Base-by-base conservation (phyloP, 2,329 filamentous ascomycete genomes). In the Aspergillus piperis region DNA sequence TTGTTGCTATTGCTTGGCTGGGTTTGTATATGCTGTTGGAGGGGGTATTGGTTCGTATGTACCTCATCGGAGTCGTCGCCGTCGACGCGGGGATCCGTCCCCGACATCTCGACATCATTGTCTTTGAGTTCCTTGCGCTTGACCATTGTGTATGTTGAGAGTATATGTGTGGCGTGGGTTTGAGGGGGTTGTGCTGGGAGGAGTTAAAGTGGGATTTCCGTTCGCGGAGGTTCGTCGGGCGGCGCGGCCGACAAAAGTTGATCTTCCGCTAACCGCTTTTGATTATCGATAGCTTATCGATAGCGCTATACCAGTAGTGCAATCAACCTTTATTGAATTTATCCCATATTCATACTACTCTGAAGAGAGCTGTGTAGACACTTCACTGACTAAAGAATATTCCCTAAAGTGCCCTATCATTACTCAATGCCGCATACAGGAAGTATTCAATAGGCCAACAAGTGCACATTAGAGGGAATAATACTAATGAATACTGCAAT, bases 111-210 rank as follows among this genome's bases (percentile, higher is more conserved):
- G 53, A 77, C 72, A 66, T 81, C 78, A 55, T 76, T 77, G 61
- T 81, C 79, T 65, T 78, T 77, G 61, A 75, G 70, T 57, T 81
- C 78, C 69, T 83, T 83, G 66, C 81, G 77, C 68, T 84, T 84
- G 19, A 73, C 79, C 82, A 84, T 84, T 60, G 61, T 78, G 55
- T 66, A 41, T 69, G 66, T 69, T 59, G 58, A 59, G 32, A 11
- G 39, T 8, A 30, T 47, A 53, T 54, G 21, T 27, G 21, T 42
- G 52, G 21, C 15, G 32, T 36, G 11, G 32, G 11, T 36, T 13
- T 15, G 44, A 15, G 21, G 54, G 48, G 48, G 41, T 23, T 27
- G 41, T 50, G 36, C 17, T 32, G 42, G 32, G 49, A 32, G 25
- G 7, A 27, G 25, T 27, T 56, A 44, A 41, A 32, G 51, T 32